Evolutionary conservation across 1,284 basidiomycete species (phyloP).

Genomic region (Moniliophthora roreri): DNA sequence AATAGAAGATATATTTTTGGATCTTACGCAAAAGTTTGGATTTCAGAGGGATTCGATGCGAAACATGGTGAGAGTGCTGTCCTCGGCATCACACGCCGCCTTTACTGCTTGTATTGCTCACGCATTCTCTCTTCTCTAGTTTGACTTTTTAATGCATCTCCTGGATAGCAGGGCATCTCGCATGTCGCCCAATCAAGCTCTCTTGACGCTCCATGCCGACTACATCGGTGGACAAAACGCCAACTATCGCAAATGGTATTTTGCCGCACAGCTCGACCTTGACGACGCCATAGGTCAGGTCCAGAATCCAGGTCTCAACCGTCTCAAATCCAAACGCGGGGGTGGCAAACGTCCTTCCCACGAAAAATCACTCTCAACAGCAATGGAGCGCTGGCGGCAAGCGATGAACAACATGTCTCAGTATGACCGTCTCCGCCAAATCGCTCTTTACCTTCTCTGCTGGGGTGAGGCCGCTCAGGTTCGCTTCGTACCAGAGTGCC

Average conservation of each 20-base stretch:
- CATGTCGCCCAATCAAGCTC: slow-evolving; percentile 95
- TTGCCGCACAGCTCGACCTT: slow-evolving; percentile 97
- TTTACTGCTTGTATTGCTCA: slow-evolving; percentile 12
- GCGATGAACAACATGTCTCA: slow-evolving; percentile 99
- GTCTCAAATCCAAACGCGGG: slow-evolving; percentile 64
- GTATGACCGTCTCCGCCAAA: slow-evolving; percentile 95
- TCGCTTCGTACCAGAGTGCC: slow-evolving; percentile 95
- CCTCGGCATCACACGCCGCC: slow-evolving; percentile 9
- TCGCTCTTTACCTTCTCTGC: slow-evolving; percentile 93
- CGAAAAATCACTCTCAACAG: slow-evolving; percentile 87
- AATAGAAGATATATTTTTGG: slow-evolving; percentile 98
- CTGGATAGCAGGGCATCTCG: slow-evolving; percentile 96
- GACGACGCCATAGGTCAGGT: slow-evolving; percentile 95
- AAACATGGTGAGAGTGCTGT: slow-evolving; percentile 71
- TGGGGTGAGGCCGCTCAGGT: slow-evolving; percentile 99
- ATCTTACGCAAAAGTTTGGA: slow-evolving; percentile 98
- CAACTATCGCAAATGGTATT: slow-evolving; percentile 99
- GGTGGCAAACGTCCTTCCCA: slow-evolving; percentile 53
- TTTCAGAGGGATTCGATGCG: slow-evolving; percentile 93
- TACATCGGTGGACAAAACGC: slow-evolving; percentile 98
- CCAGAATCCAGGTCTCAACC: slow-evolving; percentile 88
- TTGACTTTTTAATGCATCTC: slow-evolving; percentile 98
- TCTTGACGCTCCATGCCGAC: slow-evolving; percentile 95
- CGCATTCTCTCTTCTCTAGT: slow-evolving; percentile 44
- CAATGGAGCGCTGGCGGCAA: slow-evolving; percentile 91